Percentiles rank a stretch among this genome's conserved stretches.
Evolutionary conservation across 2,329 filamentous ascomycete species (phyloP).

Genomic region (Arthrobotrys iridis): DNA sequence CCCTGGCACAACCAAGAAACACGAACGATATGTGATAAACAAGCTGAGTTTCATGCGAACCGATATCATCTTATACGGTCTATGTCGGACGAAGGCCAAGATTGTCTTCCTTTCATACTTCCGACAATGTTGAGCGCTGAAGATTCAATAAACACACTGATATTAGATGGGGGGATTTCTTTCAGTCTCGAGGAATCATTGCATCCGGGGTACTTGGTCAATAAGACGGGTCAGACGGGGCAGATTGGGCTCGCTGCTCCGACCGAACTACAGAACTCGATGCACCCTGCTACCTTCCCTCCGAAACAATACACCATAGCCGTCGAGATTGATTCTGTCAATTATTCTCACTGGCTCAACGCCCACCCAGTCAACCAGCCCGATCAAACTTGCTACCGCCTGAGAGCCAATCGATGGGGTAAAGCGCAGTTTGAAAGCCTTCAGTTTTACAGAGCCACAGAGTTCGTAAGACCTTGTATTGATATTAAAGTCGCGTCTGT

Average conservation of each 20-base stretch:
- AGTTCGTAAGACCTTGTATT: constrained; percentile 24
- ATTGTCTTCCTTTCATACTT: background rate
- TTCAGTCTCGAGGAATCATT: constrained; percentile 17
- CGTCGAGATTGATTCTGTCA: background rate
- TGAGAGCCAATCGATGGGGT: constrained; percentile 11
- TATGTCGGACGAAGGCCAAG: background rate
- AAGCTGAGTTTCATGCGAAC: constrained; percentile 17
- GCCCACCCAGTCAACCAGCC: constrained; percentile 2
- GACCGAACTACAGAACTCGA: background rate
- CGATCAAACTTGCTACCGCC: constrained; percentile 18
- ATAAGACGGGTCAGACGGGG: background rate
- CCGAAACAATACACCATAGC: constrained; percentile 14
- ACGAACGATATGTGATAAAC: background rate
- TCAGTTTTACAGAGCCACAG: constrained; percentile 15
- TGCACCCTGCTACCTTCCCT: background rate
- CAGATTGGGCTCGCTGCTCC: background rate
- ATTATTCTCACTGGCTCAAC: constrained; percentile 3
- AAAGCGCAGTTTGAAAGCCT: constrained; percentile 13
- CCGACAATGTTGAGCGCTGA: constrained; percentile 23
- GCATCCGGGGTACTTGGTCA: background rate
- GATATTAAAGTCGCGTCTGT: constrained; percentile 11
- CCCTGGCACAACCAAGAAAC: constrained; percentile 11
- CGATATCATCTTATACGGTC: constrained; percentile 16
- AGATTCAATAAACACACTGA: background rate
- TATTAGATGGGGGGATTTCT: background rate